These are phyloP conservation scores for Penicillium fuscoglaucum DNA, from an alignment of 2,329 filamentous ascomycete species.

Conservation along the genomic window DNA sequence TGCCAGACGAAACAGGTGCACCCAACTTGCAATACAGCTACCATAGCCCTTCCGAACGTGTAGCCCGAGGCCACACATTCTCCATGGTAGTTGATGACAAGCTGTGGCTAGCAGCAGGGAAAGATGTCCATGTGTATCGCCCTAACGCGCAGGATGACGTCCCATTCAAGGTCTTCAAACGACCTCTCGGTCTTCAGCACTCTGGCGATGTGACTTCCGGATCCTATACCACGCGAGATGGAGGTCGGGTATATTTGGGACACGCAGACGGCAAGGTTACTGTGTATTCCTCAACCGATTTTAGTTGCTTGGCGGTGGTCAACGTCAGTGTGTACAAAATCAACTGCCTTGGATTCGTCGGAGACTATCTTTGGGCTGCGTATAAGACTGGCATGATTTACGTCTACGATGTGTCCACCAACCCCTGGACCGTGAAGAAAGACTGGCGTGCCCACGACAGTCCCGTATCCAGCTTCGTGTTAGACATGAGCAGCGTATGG, in stretches of 20 bases:
- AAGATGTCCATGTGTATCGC: constrained; percentile 80
- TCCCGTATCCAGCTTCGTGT: constrained; percentile 73
- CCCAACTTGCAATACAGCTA: constrained; percentile 75
- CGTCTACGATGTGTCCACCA: constrained; percentile 79
- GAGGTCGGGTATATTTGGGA: constrained; percentile 81
- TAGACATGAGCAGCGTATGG: constrained; percentile 81
- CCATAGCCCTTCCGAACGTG: constrained; percentile 65
- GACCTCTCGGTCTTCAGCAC: constrained; percentile 68
- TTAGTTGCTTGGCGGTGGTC: constrained; percentile 73
- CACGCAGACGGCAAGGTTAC: constrained; percentile 93
- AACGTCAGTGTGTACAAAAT: constrained; percentile 95
- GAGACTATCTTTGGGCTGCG: constrained; percentile 83
- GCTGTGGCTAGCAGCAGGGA: constrained; percentile 85
- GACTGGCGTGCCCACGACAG: constrained; percentile 92
- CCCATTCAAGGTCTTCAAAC: constrained; percentile 73
- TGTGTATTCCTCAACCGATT: constrained; percentile 80
- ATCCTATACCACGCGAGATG: constrained; percentile 69
- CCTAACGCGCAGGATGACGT: constrained; percentile 67
- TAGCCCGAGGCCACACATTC: constrained; percentile 80
- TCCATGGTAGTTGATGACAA: constrained; percentile 83
- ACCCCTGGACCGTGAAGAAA: constrained; percentile 89
- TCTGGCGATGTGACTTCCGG: constrained; percentile 87
- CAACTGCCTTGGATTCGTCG: constrained; percentile 78
- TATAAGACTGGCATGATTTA: constrained; percentile 94
- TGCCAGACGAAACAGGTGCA: constrained; percentile 68